Percentiles rank a stretch among this genome's conserved stretches.
Evolutionary conservation across 768 basidiomycete genomes (phyloP).

Genomic region (Chalciporus pseudorubinellus): DNA sequence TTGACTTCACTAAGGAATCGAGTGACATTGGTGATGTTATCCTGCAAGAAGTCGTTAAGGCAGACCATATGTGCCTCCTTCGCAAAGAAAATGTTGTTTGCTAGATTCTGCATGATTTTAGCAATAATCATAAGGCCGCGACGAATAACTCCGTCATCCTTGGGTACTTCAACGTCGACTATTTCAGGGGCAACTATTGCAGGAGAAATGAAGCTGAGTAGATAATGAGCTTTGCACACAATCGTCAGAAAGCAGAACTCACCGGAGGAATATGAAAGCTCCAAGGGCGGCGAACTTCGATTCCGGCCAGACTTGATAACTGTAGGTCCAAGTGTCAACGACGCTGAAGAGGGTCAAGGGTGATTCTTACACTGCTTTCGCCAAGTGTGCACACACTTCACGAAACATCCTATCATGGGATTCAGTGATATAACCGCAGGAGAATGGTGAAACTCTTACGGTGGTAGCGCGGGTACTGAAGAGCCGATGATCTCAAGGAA

Average conservation of each 20-base stretch:
- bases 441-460: conserved; percentile 46
- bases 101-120: conserved; percentile 90
- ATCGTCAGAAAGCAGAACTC: conserved; percentile 8
- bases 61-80: conserved; percentile 86
- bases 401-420: conserved; percentile 65
- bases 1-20: conserved; percentile 74
- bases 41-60: conserved; percentile 71
- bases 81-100: conserved; percentile 92
- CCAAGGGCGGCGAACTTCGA: conserved; percentile 80
- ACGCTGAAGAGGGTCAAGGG: conserved; percentile 3
- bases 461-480: conserved; percentile 68
- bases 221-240: conserved; percentile 1
- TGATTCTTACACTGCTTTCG: conserved; percentile 64
- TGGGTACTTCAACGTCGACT: conserved; percentile 78
- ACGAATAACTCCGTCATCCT: conserved; percentile 58
- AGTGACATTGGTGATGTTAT: conserved; percentile 70
- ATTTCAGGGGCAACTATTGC: conserved; percentile 84
- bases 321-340: conserved; percentile 24
- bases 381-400: conserved; percentile 83
- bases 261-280: conserved; percentile 90
- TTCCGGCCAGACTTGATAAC: conserved; percentile 71
- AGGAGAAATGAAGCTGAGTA: conserved; percentile 82
- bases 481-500: conserved; percentile 74
- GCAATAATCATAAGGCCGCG: conserved; percentile 84
- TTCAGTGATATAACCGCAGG: background rate